Percentiles rank a stretch among this genome's conserved stretches.
These are phyloP conservation scores for Heritiera fomes DNA, from an alignment of 345 rosid genomes.

Conservation along the genomic window DNA sequence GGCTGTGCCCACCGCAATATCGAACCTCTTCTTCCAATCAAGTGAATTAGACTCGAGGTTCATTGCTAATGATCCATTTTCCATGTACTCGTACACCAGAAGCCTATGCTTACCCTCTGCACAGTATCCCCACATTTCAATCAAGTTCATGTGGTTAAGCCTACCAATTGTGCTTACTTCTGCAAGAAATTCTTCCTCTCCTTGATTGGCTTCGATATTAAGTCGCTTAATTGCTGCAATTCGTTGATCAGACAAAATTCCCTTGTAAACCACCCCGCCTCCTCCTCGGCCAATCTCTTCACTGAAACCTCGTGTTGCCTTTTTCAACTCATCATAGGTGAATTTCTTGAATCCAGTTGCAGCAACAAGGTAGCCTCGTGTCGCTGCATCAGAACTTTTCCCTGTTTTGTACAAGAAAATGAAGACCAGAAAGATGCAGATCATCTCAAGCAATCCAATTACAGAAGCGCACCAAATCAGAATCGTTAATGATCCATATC, in stretches of 20 bases:
- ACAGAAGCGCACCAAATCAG: slow-evolving; percentile 33
- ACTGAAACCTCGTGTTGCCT: slow-evolving; percentile 35
- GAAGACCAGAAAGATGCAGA: slow-evolving; percentile 28
- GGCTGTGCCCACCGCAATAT: slow-evolving; percentile 33
- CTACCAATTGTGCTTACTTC: slow-evolving; percentile 17
- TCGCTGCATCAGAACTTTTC: background rate
- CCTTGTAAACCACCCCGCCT: slow-evolving; percentile 35
- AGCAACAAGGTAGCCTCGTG: slow-evolving; percentile 18
- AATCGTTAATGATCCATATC: slow-evolving; percentile 18
- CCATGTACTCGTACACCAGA: slow-evolving; percentile 31
- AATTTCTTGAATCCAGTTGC: slow-evolving; percentile 34
- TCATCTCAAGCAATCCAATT: slow-evolving; percentile 34
- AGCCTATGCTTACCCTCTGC: slow-evolving; percentile 32
- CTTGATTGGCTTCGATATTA: slow-evolving; percentile 22
- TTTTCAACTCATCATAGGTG: slow-evolving; percentile 32
- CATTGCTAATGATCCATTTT: slow-evolving; percentile 20
- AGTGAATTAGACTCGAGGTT: slow-evolving; percentile 15
- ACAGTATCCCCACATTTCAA: slow-evolving; percentile 42
- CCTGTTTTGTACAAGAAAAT: slow-evolving; percentile 27
- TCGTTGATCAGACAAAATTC: slow-evolving; percentile 1
- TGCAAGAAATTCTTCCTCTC: slow-evolving; percentile 34
- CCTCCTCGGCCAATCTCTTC: slow-evolving; percentile 43
- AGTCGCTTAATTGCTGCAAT: slow-evolving; percentile 33
- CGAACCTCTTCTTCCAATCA: slow-evolving; percentile 26
- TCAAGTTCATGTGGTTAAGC: slow-evolving; percentile 46